phyloP scores from a whole-genome alignment of 1,139 yeast genomes.

The Sugiyamaella sp. region DNA sequence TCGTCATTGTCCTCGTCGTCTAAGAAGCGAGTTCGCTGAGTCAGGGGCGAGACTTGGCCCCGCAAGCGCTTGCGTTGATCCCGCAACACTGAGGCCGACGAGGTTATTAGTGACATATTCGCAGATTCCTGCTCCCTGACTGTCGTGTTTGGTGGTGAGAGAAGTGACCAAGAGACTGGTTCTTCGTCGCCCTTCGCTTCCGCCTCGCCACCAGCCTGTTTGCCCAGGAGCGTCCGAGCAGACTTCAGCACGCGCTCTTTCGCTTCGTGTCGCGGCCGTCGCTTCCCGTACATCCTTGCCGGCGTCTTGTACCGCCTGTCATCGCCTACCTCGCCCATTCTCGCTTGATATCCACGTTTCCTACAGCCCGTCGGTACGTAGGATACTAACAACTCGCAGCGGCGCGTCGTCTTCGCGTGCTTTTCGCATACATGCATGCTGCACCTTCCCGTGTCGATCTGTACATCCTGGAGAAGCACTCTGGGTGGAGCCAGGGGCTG shows the following conservation, averaged over 20 bases:
- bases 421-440: background rate
- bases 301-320: conserved; percentile 5
- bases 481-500: no score
- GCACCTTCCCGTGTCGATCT: background rate
- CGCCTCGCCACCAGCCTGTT: background rate
- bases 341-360: no score
- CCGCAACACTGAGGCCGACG: conserved; percentile 1
- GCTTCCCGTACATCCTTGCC: conserved; percentile 9
- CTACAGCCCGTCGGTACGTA: no score
- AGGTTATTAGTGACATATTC: background rate
- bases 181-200: background rate
- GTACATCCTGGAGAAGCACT: no score
- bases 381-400: no score
- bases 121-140: background rate
- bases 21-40: background rate
- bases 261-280: no score
- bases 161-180: background rate
- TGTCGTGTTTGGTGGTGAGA: conserved; percentile 1
- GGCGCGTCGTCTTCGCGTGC: background rate
- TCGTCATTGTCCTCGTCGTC: background rate
- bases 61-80: conserved; percentile 7
- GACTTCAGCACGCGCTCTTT: background rate
- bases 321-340: background rate
- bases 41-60: conserved; percentile 7
- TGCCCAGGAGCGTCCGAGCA: background rate